Base-by-base conservation (phyloP, 169 alveolate species). In the Eimeria tenella region DNA sequence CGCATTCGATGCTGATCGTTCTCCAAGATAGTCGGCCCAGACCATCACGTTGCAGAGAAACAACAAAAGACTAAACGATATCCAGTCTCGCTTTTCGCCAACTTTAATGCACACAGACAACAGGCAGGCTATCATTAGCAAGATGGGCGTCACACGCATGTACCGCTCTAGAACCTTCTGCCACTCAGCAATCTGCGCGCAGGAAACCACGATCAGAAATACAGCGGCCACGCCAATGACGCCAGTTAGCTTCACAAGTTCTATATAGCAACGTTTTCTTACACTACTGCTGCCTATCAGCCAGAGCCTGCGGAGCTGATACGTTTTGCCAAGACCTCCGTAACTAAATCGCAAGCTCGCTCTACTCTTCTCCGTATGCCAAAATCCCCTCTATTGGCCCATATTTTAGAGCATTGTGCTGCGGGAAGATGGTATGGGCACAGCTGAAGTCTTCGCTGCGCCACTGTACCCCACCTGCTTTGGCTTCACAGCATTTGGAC, bases 31-130 rank as follows among this genome's bases (percentile, higher is more conserved):
- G 75, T 97, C 98, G 53, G 97, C 94, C 82, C 97, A 97, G 55
- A 98, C 98, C 83, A 97, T 97, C 73, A 97, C 74, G 79, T 97
- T 98, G 74, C 98, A 98, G 31, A 98, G 93, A 50, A 97, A 94
- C 42, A 98, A 96, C 15, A 98, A 98, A 90, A 97, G 83, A 50
- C 99, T 99, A 91, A 97, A 99, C 31, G 98, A 94, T 98, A 98
- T 96, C 86, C 98, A 98, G 62, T 94, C 96, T 4, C 95, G 95
- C 50, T 84, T 90, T 60, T 83, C 92, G 23, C 81, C 96, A 7
- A 77, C 86, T 56, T 42, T 74, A 50, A 94, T 75, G 50, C 83
- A 73, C 2, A 63, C 96, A 5, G 93, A 49, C 89, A 94, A 50
- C 13, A 94, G 77, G 5, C 94, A 93, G 4, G 96, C 89, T 9